A percentile compares a stretch with the other conserved stretches of the same genome.
These are phyloP conservation scores for Xylaria sp. DNA, from an alignment of 2,329 filamentous ascomycete species.

Conservation along the genomic window DNA sequence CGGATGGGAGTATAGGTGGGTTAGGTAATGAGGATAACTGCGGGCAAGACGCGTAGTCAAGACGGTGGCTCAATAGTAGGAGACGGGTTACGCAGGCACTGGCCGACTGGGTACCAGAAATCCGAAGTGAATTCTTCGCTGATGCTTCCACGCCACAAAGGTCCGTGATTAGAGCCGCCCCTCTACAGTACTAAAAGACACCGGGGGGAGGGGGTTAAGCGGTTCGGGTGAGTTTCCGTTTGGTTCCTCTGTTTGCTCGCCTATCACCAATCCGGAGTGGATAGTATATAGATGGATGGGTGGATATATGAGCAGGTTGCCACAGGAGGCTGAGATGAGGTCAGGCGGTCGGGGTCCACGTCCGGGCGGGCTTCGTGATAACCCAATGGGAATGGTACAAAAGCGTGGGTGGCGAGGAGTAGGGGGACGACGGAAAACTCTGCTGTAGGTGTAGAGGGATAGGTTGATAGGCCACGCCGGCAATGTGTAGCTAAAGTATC, in stretches of 20 bases:
- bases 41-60: slow-evolving; percentile 11
- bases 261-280: slow-evolving; percentile 17
- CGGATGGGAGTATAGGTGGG: slow-evolving; percentile 11
- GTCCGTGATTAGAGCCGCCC: slow-evolving; percentile 1
- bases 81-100: background rate
- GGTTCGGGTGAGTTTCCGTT: slow-evolving; percentile 5
- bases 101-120: background rate
- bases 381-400: slow-evolving; percentile 11
- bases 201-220: background rate
- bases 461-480: slow-evolving; percentile 2
- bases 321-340: slow-evolving; percentile 28
- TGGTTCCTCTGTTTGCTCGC: slow-evolving; percentile 8
- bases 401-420: slow-evolving; percentile 1
- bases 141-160: slow-evolving; percentile 14
- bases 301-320: slow-evolving; percentile 10
- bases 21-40: slow-evolving; percentile 15
- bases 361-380: slow-evolving; percentile 18
- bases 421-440: slow-evolving; percentile 3
- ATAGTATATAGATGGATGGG: background rate
- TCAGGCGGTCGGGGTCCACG: slow-evolving; percentile 12
- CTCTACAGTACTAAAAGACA: slow-evolving; percentile 12
- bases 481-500: background rate
- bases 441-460: background rate
- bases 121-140: slow-evolving; percentile 6
- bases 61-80: background rate